phyloP scores from a whole-genome alignment of 2,329 filamentous ascomycete species.

The Aspergillus ochraceoroseus region DNA sequence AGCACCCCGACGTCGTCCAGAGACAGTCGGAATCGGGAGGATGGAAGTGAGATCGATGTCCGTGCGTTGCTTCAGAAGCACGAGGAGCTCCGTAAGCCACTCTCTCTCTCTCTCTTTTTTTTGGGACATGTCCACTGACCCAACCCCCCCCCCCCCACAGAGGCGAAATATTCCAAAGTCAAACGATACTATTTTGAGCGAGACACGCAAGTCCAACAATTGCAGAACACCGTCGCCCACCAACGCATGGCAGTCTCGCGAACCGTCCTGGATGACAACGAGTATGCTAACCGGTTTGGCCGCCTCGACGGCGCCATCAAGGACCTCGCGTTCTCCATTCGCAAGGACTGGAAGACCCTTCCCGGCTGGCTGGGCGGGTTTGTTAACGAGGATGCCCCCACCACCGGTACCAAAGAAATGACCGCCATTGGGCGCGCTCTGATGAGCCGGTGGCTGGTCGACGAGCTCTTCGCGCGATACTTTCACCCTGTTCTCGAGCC shows the following conservation, averaged over 20 bases:
- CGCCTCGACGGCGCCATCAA: constrained; percentile 90
- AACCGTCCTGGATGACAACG: constrained; percentile 89
- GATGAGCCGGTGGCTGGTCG: constrained; percentile 82
- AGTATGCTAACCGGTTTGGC: constrained; percentile 84
- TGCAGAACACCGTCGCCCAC: constrained; percentile 96
- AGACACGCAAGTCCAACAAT: constrained; percentile 79
- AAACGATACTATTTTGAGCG: constrained; percentile 97
- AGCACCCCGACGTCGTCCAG: constrained; percentile 43
- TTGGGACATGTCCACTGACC: constrained; percentile 1
- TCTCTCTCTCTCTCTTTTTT: not conserved
- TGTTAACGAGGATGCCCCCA: constrained; percentile 78
- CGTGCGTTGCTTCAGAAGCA: constrained; percentile 42
- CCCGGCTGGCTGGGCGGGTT: constrained; percentile 74
- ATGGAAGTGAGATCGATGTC: constrained; percentile 43
- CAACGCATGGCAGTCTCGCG: constrained; percentile 91
- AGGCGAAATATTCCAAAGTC: constrained; percentile 95
- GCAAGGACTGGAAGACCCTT: constrained; percentile 83
- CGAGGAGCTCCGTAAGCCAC: constrained; percentile 45
- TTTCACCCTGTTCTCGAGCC: constrained; percentile 87
- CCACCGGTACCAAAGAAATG: constrained; percentile 94
- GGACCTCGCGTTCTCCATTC: constrained; percentile 90
- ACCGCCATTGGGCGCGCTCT: constrained; percentile 86
- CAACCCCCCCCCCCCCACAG: constrained; percentile 47
- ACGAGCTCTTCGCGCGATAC: constrained; percentile 83
- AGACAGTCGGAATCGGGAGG: constrained; percentile 35